Conservation (phyloP, 2,329 filamentous ascomycete genomes). For the Xylaria polymorpha region DNA sequence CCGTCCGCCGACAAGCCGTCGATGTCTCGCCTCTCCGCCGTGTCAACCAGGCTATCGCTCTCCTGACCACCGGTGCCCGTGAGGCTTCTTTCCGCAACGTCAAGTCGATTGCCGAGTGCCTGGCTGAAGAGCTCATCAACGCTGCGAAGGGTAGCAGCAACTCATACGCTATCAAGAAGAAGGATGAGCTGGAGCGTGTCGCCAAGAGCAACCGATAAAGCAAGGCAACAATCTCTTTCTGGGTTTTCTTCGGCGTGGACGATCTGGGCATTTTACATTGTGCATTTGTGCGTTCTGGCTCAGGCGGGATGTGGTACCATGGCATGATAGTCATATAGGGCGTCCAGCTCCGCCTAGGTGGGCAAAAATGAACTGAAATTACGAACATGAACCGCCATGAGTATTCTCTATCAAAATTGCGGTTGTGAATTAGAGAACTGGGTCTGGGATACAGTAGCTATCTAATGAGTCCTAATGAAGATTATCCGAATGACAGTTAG, state of each 20-base stretch:
- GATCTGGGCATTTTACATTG: slow-evolving; percentile 53
- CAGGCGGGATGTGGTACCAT: slow-evolving; percentile 56
- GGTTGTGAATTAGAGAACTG: slow-evolving; percentile 31
- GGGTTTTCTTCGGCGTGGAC: slow-evolving; percentile 57
- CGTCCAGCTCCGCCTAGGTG: slow-evolving; percentile 54
- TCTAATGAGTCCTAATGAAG: slow-evolving; percentile 19
- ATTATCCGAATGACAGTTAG: slow-evolving; percentile 18
- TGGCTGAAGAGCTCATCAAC: slow-evolving; percentile 99
- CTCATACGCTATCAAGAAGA: slow-evolving; percentile 99
- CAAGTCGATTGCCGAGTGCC: slow-evolving; percentile 99
- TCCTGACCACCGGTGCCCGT: slow-evolving; percentile 98
- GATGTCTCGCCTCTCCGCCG: slow-evolving; percentile 99
- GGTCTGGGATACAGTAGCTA: slow-evolving; percentile 14
- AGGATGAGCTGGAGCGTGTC: slow-evolving; percentile 99
- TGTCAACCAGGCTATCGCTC: slow-evolving; percentile 99
- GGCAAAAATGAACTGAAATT: slow-evolving; percentile 54
- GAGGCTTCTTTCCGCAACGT: slow-evolving; percentile 99
- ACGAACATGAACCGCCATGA: slow-evolving; percentile 37
- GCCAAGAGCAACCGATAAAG: slow-evolving; percentile 99
- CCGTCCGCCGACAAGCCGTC: slow-evolving; percentile 99
- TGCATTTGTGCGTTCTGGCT: slow-evolving; percentile 60
- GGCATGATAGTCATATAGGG: slow-evolving; percentile 59
- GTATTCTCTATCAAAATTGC: slow-evolving; percentile 26
- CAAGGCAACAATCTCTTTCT: slow-evolving; percentile 49
- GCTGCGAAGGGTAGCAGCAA: slow-evolving; percentile 99